Conservation (phyloP, 2,329 filamentous ascomycete species). For the Alternaria arbusti region DNA sequence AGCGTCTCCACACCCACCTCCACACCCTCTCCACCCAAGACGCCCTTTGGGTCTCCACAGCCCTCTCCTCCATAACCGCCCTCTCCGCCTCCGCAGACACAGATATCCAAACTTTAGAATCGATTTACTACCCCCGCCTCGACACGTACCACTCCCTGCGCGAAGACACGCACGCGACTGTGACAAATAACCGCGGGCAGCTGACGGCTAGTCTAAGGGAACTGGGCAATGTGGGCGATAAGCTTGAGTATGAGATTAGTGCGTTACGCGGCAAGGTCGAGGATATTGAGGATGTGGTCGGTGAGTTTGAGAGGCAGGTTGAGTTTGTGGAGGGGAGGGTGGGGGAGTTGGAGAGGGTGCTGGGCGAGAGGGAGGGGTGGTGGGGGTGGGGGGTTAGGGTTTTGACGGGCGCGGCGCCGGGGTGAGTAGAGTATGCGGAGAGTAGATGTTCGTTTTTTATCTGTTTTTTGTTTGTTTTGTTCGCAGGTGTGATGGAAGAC, state of each 20-base stretch:
- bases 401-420: constrained; percentile 1
- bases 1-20: constrained; percentile 67
- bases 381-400: constrained; percentile 33
- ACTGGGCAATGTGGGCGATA: constrained; percentile 79
- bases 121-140: constrained; percentile 73
- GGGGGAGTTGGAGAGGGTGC: constrained; percentile 65
- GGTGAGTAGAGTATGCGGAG: not conserved
- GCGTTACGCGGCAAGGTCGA: constrained; percentile 79
- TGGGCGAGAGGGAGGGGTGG: constrained; percentile 46
- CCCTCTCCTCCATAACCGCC: constrained; percentile 62
- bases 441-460: too few relatives aligned
- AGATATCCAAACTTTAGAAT: constrained; percentile 67
- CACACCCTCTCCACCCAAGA: constrained; percentile 62
- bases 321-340: constrained; percentile 51
- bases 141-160: constrained; percentile 73
- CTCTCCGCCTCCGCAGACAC: constrained; percentile 68
- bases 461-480: not conserved
- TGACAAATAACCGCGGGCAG: constrained; percentile 71
- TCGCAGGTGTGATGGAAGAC: not conserved
- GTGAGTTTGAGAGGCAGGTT: constrained; percentile 76
- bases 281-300: constrained; percentile 84
- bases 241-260: constrained; percentile 90
- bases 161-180: constrained; percentile 70
- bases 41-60: constrained; percentile 66
- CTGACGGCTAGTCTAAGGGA: constrained; percentile 77